phyloP scores from a whole-genome alignment of 108 stramenopile genomes.

The Nitzschia sp. region DNA sequence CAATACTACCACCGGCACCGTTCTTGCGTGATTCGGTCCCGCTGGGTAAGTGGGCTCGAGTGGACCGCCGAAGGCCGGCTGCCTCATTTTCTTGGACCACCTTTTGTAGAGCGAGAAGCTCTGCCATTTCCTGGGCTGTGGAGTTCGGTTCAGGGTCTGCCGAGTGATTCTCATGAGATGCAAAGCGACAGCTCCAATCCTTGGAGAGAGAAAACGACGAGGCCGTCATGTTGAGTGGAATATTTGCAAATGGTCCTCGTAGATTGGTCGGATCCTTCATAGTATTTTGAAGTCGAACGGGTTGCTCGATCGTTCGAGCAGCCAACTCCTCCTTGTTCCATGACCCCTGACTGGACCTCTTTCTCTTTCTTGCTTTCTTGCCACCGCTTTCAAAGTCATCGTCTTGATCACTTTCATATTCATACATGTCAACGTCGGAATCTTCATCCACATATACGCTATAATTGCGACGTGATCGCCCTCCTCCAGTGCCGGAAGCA shows the following conservation, averaged over 20 bases:
- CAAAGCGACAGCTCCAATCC: slow-evolving; percentile 43
- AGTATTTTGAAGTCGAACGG: slow-evolving; percentile 40
- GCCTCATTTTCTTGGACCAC: slow-evolving; percentile 32
- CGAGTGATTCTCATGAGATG: background rate
- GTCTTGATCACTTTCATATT: slow-evolving; percentile 73
- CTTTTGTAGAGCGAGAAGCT: slow-evolving; percentile 33
- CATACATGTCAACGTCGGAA: slow-evolving; percentile 79
- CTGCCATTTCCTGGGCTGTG: slow-evolving; percentile 30
- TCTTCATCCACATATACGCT: slow-evolving; percentile 74
- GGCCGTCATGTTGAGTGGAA: slow-evolving; percentile 35
- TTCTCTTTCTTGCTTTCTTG: slow-evolving; percentile 32
- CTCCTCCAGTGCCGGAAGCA: background rate
- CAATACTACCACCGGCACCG: background rate
- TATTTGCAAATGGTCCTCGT: slow-evolving; percentile 46
- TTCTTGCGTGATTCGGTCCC: background rate
- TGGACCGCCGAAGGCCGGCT: slow-evolving; percentile 35
- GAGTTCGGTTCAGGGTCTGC: background rate
- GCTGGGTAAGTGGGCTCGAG: slow-evolving; percentile 12
- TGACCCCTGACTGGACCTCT: slow-evolving; percentile 16
- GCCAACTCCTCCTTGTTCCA: slow-evolving; percentile 39
- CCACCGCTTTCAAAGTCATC: slow-evolving; percentile 43
- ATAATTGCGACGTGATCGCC: slow-evolving; percentile 36
- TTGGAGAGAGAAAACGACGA: slow-evolving; percentile 42
- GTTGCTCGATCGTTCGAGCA: slow-evolving; percentile 45
- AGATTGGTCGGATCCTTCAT: slow-evolving; percentile 42